Evolutionary conservation across 371 early-diverging fungal species (phyloP).

Genomic region (Mucor circinelloides): DNA sequence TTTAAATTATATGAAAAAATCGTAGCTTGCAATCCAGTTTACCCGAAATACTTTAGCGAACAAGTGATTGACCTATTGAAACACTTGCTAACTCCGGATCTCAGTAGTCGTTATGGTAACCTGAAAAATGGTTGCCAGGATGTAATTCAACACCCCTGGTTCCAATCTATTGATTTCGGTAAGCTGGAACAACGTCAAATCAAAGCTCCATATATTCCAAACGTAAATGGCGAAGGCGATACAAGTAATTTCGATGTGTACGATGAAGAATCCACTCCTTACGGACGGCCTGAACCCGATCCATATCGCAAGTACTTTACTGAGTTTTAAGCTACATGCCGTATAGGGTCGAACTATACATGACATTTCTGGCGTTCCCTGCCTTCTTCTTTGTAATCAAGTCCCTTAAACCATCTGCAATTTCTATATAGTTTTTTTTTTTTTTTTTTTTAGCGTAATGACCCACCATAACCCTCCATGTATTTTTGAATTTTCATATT

Average conservation of each 20-base stretch:
- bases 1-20: slow-evolving; percentile 93
- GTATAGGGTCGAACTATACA: neutral
- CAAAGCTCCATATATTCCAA: slow-evolving; percentile 88
- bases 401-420: neutral
- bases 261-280: slow-evolving; percentile 70
- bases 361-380: neutral
- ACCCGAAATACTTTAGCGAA: slow-evolving; percentile 83
- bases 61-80: slow-evolving; percentile 86
- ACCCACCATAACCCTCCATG: too few relatives aligned
- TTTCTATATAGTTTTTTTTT: neutral
- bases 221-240: slow-evolving; percentile 79
- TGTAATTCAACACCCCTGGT: slow-evolving; percentile 94
- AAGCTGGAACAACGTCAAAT: slow-evolving; percentile 69
- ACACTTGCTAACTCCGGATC: slow-evolving; percentile 81
- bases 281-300: slow-evolving; percentile 39
- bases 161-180: slow-evolving; percentile 90
- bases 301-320: slow-evolving; percentile 33
- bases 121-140: slow-evolving; percentile 81
- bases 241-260: slow-evolving; percentile 92
- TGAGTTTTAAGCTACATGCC: slow-evolving; percentile 18
- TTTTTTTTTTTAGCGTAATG: neutral
- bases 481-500: too few relatives aligned
- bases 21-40: slow-evolving; percentile 48
- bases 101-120: slow-evolving; percentile 89
- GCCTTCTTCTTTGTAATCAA: neutral